Evolutionary conservation across 2,329 filamentous ascomycete species (phyloP), one percentile per base, ranked within the genome.

Genomic region (Neonectria faginata): DNA sequence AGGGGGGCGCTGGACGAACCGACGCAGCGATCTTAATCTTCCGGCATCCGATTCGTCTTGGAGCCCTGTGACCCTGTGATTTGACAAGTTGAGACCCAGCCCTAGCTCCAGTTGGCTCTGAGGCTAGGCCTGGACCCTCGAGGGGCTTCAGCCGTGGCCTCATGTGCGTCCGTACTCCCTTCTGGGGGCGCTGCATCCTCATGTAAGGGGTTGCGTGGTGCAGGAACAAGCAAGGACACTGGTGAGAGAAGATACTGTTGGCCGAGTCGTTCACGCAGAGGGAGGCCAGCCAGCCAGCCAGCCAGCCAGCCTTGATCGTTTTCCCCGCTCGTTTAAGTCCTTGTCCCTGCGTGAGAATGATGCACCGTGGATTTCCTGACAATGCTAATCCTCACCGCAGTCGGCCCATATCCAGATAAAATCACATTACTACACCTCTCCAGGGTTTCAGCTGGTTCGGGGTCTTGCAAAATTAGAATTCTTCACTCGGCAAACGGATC

Each of bases 301-400:
- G 33, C 33, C 14, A 50, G 47, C 47, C 25, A 50, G 47, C 16
- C 27, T 20, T 31, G 36, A 39, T 39, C 14, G 27, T 47, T 25
- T 50, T 14, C 27, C 47, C 12, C 29, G 45, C 45, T 29, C 12
- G 45, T 48, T 6, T n/a, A 11, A 5, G 42, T 5, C 22, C 42
- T n/a, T 14, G 42, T 44, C n/a, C 47, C 47, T 50, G 47, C 25
- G 16, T 39, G 27, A 5, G 27, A 16, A 29, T 25, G 20, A 25
- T 22, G 44, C 44, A 25, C 12, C 3, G 20, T 20, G 20, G 25
- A 45, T 45, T 22, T 59, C 68, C 51, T 60, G 60, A 69, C 68
- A 67, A 57, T 61, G n/a, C 66, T 55, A 48, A 57, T 42, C 44
- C 18, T 65, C 59, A 65, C 57, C 66, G 42, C 62, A 25, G 51